Evolutionary conservation across 140 eudicot genomes (phyloP), one percentile per base, ranked within the genome.

Genomic region (Artemisia princeps): DNA sequence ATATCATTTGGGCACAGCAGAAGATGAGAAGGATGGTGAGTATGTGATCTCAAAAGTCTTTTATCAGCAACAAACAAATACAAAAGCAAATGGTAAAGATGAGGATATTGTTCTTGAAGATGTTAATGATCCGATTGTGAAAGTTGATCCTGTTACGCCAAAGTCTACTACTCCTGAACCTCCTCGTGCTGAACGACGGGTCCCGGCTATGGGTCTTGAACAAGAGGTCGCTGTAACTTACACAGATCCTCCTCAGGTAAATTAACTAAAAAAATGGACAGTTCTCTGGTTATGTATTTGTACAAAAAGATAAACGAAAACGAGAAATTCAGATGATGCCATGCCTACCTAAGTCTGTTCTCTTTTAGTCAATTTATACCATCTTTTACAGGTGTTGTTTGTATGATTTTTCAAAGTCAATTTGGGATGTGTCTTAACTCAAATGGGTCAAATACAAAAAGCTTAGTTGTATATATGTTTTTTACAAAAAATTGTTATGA

Each of bases 21-120:
- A 91, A 68, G 98, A 91, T 76, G 98, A 91, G 52, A 81, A 67
- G 59, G 98, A 91, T 42, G 98, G 96, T 0, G 89, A 87, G 42
- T 91, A 71, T 78, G 98, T 91, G 57, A 70, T 91, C 46, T 91
- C 96, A 11, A 91, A 91, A 79, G 87, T 91, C 40, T 91, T 91
- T 46, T 78, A 77, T 84, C 96, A 91, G 79, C 98, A 84, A 78
- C 92, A 81, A 69, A 80, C 83, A 65, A 81, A 65, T 23, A 16
- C 55, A 26, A 75, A 75, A 65, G 74, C 56, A n/a, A 65, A 69
- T 50, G 95, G 74, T 55, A 88, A 76, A 77, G 78, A 22, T 75
- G 87, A 76, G 52, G 86, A 71, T 30, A 68, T 70, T 64, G 3
- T 76, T 40, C 44, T 77, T 61, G 86, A 67, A 16, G 79, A 58